Base-by-base conservation (phyloP, 139 green algal genomes). In the Spirogloea muscicola region DNA sequence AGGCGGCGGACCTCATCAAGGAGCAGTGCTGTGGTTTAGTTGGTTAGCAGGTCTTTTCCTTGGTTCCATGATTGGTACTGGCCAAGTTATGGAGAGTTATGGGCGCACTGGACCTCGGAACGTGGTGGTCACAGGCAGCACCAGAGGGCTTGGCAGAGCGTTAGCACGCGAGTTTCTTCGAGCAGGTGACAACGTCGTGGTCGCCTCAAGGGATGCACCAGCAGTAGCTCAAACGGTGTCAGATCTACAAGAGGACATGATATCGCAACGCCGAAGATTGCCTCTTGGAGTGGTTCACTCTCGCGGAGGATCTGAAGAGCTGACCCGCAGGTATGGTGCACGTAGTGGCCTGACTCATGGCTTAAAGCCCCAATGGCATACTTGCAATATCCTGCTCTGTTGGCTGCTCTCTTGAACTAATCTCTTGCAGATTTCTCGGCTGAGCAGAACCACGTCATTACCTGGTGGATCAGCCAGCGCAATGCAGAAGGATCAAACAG, bases 81-180 rank as follows among this genome's bases (percentile, higher is more conserved):
- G n/a, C n/a, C n/a, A n/a, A n/a, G n/a, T n/a, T n/a, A n/a, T n/a
- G n/a, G n/a, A n/a, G n/a, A n/a, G n/a, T n/a, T n/a, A n/a, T n/a
- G n/a, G n/a, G n/a, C n/a, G n/a, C n/a, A n/a, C n/a, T n/a, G n/a
- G n/a, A n/a, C 41, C 64, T n/a, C 37, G 62, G 7, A 79, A 77
- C 55, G 83, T 93, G 1, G 75, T 94, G 2, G 77, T 94, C 68
- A 94, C 88, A 2, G 88, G 88, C 25, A 82, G 84, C 60, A 86
- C 71, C 18, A 72, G 77, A 3, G 91, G 91, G 13, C 68, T 96
- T 3, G 91, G 91, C 72, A 93, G 92, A 63, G 90, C 91, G 1
- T 72, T 96, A 41, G 91, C 90, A 0, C 82, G 91, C 0, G 89
- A 96, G 83, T 88, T 95, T 37, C 80, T 94, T 29, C 48, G 57